These are phyloP conservation scores for Trametes elegans DNA, from an alignment of 768 basidiomycete genomes.

Conservation along the genomic window DNA sequence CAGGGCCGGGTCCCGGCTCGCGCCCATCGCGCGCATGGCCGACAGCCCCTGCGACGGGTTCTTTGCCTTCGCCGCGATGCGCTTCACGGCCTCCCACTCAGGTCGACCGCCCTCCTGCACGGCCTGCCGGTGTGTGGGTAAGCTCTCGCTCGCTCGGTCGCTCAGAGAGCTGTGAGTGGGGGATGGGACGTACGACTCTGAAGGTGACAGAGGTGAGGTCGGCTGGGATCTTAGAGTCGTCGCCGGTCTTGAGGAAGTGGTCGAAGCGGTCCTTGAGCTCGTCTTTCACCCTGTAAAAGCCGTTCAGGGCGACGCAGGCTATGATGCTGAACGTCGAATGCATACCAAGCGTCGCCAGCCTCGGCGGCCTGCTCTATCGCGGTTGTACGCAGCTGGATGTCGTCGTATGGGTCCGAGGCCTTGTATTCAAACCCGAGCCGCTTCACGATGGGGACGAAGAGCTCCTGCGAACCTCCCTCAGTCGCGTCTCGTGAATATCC, in stretches of 20 bases:
- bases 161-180: too few relatives aligned
- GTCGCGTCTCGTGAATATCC: background rate
- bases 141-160: too few relatives aligned
- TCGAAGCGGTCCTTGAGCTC: conserved; percentile 73
- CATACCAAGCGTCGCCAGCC: conserved; percentile 42
- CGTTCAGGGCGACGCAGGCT: conserved; percentile 8
- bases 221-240: conserved; percentile 75
- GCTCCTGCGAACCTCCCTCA: conserved; percentile 38
- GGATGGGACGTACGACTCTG: conserved; percentile 24
- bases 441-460: conserved; percentile 75
- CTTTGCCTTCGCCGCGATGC: conserved; percentile 66
- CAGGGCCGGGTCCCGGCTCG: conserved; percentile 36
- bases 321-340: background rate
- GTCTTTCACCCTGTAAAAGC: conserved; percentile 59
- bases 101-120: conserved; percentile 69
- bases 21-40: conserved; percentile 54
- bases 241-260: conserved; percentile 64
- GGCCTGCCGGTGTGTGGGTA: too few relatives aligned
- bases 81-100: conserved; percentile 74
- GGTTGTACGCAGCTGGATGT: conserved; percentile 68
- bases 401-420: conserved; percentile 63
- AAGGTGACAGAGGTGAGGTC: conserved; percentile 69
- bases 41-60: conserved; percentile 72
- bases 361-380: conserved; percentile 60
- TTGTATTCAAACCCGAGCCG: conserved; percentile 77